Evolutionary conservation across 768 basidiomycete species (phyloP).

Genomic region (Amanita brunnescens): DNA sequence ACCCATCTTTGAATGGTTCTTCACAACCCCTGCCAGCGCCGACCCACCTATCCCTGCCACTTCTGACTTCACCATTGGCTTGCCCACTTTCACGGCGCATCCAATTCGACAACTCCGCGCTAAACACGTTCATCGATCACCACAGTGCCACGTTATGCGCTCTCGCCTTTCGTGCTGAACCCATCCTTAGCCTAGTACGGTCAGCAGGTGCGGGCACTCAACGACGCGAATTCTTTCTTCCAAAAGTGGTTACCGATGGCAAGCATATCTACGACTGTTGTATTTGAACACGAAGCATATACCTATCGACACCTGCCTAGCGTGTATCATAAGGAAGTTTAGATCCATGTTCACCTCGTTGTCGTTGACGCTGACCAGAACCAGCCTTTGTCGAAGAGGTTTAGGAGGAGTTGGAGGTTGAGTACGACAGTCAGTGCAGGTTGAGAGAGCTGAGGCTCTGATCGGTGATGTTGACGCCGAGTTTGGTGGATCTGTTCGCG

Average conservation of each 20-base stretch:
- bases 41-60: too few relatives aligned
- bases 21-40: too few relatives aligned
- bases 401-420: neutral
- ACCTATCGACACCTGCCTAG: too few relatives aligned
- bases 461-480: neutral
- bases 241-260: too few relatives aligned
- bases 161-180: neutral
- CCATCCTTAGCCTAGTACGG: too few relatives aligned
- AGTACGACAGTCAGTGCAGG: neutral
- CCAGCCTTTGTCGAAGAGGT: neutral
- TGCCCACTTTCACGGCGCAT: neutral
- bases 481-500: neutral
- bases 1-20: too few relatives aligned
- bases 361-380: neutral
- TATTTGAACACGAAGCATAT: neutral
- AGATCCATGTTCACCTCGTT: neutral
- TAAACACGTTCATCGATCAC: neutral
- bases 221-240: too few relatives aligned
- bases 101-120: neutral
- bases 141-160: neutral
- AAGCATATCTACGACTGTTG: neutral
- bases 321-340: too few relatives aligned
- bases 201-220: too few relatives aligned
- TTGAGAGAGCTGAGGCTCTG: neutral
- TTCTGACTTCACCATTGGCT: too few relatives aligned